Base-by-base conservation (phyloP, 2,329 filamentous ascomycete species). In the Curvularia sp. region DNA sequence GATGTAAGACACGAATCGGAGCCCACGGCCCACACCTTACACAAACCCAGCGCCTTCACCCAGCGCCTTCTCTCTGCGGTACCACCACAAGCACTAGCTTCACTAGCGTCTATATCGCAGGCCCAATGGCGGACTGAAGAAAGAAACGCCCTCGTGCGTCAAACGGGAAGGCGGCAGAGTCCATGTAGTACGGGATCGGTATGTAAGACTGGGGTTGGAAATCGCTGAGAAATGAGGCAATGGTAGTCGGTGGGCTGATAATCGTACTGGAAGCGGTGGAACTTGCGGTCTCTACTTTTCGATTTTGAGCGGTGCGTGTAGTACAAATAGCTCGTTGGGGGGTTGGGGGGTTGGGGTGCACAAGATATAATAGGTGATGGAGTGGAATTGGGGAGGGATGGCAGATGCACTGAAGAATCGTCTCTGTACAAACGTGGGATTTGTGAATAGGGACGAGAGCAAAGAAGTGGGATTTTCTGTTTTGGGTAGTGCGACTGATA, bases 1-100 rank as follows among this genome's bases (percentile, higher is more conserved):
- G 15, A 50, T 25, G 39, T 59, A 57, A 64, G 62, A 69, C 67
- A 70, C 71, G 64, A 73, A 73, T 72, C 70, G 67, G 69, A 68
- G 56, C 19, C 18, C 49, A 53, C 65, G 66, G 65, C 59, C 27
- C 38, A 3, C 21, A 27, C 38, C n/a, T 56, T 23, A 25, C 32
- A 48, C 46, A 48, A 34, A 19, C 15, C 21, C 32, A 39, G 32
- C 47, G 18, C 4, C 21, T 15, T 34, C 32, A 1, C 13, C 19
- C 32, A 25, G 15, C 21, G 19, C 30, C 10, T 43, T 23, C 34
- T 38, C 21, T 50, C 46, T n/a, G 15, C 30, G 13, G 39, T 51
- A 38, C 47, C 3, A 55, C 46, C 23, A 34, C n/a, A 4, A 28
- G n/a, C 21, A 27, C 25, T 8, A 45, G 25, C 42, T 30, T 8